Evolutionary conservation across 2,329 filamentous ascomycete genomes (phyloP), one percentile per base, ranked within the genome.

Genomic region (Pestalotiopsis sp.): DNA sequence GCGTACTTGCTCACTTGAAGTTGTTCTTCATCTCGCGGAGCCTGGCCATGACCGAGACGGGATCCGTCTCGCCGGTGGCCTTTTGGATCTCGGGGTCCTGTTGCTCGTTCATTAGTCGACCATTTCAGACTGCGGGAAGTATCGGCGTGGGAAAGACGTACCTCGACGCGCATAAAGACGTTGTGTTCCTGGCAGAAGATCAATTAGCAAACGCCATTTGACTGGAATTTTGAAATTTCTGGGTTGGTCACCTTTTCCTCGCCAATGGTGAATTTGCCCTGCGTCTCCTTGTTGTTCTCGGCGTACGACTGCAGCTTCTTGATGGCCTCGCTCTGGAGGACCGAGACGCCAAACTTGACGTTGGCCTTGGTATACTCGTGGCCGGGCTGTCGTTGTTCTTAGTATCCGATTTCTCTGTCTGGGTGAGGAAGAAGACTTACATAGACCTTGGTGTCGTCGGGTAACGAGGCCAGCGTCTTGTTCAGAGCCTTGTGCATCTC

Each of bases 341-440:
- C 92, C 2, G 91, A 92, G 69, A 92, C 82, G 62, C 90, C 91
- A 77, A 99, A 99, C 79, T 94, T 94, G 76, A 96, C 94, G 77
- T 99, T 99, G 65, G 92, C 88, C 81, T 96, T 97, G n/a, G 96
- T 99, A 83, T 99, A 99, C 80, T 98, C 96, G 76, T 99, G 96
- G 3, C 96, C 96, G 20, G 95, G 95, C 91, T 95, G 70, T 14
- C 41, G 17, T 36, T 38, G 14, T 31, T 11, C 7, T 65, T 17
- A 59, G 36, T 20, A 45, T 4, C 3, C 3, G 6, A 39, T 20
- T n/a, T 45, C 5, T 3, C 45, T 23, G 17, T 4, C 6, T 36
- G 7, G 31, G 9, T 7, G 6, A 36, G 1, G 31, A 36, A 36
- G n/a, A 36, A 9, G 64, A 84, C 91, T 78, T 81, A 95, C 93